Percentiles rank a stretch among this genome's conserved stretches.
These are phyloP conservation scores for Exophiala lecanii-corni DNA, from an alignment of 2,329 filamentous ascomycete species.

Conservation along the genomic window DNA sequence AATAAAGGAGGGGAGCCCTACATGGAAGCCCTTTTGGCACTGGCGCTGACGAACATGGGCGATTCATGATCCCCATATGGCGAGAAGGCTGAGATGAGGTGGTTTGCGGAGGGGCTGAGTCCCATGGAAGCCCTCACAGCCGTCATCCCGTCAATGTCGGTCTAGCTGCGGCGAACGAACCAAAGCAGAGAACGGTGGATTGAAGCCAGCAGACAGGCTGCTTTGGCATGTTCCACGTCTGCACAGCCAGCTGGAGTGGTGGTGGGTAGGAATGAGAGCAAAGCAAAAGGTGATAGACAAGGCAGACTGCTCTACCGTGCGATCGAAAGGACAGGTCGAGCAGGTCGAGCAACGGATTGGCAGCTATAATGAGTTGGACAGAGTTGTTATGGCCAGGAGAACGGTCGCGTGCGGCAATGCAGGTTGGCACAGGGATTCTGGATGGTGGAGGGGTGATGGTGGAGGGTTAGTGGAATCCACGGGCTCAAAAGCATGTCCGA, in stretches of 20 bases:
- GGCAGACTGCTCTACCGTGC: slow-evolving; percentile 15
- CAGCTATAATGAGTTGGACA: slow-evolving; percentile 10
- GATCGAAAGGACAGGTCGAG: background rate
- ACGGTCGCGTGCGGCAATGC: slow-evolving; percentile 21
- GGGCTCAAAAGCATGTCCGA: slow-evolving; percentile 5
- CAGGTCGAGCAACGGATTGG: slow-evolving; percentile 4
- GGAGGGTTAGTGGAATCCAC: slow-evolving; percentile 3
- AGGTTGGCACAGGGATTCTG: slow-evolving; percentile 12
- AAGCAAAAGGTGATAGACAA: too few relatives aligned
- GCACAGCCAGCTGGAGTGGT: background rate
- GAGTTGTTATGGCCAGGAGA: slow-evolving; percentile 15
- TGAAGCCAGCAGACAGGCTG: slow-evolving; percentile 4
- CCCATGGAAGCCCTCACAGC: slow-evolving; percentile 60
- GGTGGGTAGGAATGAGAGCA: slow-evolving; percentile 2
- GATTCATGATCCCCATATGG: slow-evolving; percentile 54
- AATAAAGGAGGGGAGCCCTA: slow-evolving; percentile 42
- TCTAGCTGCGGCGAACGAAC: slow-evolving; percentile 15
- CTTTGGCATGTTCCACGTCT: background rate
- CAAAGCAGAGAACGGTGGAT: slow-evolving; percentile 10
- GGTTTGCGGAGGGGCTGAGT: slow-evolving; percentile 52
- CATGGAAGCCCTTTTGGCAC: slow-evolving; percentile 52
- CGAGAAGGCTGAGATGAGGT: slow-evolving; percentile 52
- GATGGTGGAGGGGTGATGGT: slow-evolving; percentile 1
- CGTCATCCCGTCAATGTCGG: slow-evolving; percentile 38
- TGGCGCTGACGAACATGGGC: slow-evolving; percentile 45